Conservation (phyloP, 805 yeast species). For the Metschnikowia borealis region DNA sequence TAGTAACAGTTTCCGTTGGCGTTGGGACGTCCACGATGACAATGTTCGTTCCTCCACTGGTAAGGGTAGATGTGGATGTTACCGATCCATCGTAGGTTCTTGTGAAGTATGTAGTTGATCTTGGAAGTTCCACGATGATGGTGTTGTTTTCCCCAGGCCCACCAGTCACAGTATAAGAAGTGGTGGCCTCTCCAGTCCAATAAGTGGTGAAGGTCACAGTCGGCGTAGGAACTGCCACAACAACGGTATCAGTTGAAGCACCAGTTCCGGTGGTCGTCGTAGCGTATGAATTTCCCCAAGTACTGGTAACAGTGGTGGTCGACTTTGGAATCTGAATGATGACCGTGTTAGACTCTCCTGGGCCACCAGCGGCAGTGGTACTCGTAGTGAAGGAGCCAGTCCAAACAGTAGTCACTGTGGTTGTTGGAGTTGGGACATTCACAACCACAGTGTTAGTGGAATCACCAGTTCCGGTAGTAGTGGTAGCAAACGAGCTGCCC, state of each 20-base stretch:
- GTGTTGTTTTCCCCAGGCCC: slow-evolving; percentile 8
- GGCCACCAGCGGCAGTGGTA: slow-evolving; percentile 3
- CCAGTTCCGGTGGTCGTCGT: slow-evolving; percentile 5
- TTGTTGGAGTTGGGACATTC: slow-evolving; percentile 16
- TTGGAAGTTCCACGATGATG: slow-evolving; percentile 10
- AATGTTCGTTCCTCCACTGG: slow-evolving; percentile 9
- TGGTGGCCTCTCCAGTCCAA: slow-evolving; percentile 8
- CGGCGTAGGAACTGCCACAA: too few relatives aligned
- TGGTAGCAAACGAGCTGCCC: slow-evolving; percentile 1
- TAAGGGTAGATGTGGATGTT: slow-evolving; percentile 10
- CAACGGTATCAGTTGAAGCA: slow-evolving; percentile 20
- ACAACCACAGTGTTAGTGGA: slow-evolving; percentile 11
- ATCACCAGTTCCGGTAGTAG: slow-evolving; percentile 3
- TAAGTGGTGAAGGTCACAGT: slow-evolving; percentile 1
- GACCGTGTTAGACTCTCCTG: slow-evolving; percentile 6
- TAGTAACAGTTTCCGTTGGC: slow-evolving; percentile 4
- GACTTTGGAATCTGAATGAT: slow-evolving; percentile 7
- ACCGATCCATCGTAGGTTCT: slow-evolving; percentile 11
- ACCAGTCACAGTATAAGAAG: slow-evolving; percentile 6
- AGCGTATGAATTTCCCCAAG: slow-evolving; percentile 5
- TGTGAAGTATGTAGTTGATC: slow-evolving; percentile 10
- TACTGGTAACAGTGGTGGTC: slow-evolving; percentile 2
- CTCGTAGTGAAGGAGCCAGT: slow-evolving; percentile 1
- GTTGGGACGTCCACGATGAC: slow-evolving; percentile 5
- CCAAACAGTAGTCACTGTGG: slow-evolving; percentile 11